These are phyloP conservation scores for Monosporascus sp. DNA, from an alignment of 2,329 filamentous ascomycete species.

Conservation along the genomic window DNA sequence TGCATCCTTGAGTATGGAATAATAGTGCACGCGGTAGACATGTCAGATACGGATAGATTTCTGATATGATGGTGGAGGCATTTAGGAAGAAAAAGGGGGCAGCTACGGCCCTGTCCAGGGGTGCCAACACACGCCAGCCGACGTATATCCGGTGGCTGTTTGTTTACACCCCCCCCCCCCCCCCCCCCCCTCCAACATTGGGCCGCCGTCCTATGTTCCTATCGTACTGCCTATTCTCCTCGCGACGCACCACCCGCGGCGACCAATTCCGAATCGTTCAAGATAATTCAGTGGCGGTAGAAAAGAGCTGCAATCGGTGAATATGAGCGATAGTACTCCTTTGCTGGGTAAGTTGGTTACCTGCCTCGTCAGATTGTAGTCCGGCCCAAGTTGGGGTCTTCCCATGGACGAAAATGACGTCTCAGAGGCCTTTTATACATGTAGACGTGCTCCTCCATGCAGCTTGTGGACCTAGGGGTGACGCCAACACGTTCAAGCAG, in stretches of 20 bases:
- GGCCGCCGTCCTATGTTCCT: not conserved
- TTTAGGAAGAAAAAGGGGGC: not conserved
- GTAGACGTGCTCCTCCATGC: not conserved
- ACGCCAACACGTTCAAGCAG: not conserved
- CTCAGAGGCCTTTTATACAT: not conserved
- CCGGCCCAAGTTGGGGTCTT: not conserved
- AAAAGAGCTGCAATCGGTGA: not conserved
- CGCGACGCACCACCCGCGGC: too few species aligned
- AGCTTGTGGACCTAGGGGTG: not conserved
- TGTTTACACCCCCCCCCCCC: not conserved
- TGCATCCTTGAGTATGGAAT: too few species aligned
- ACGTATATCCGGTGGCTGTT: not conserved
- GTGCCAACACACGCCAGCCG: not conserved
- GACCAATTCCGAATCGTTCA: too few species aligned
- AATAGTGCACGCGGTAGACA: too few species aligned
- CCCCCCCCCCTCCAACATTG: too few species aligned
- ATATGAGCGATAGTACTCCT: slow-evolving; percentile 18
- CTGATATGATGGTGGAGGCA: not conserved
- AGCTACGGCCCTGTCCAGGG: too few species aligned
- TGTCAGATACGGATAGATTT: not conserved
- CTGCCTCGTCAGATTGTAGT: not conserved
- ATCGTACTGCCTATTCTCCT: not conserved
- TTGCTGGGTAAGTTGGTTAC: slow-evolving; percentile 15
- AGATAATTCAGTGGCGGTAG: not conserved
- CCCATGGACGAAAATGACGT: too few species aligned